Evolutionary conservation across 768 basidiomycete genomes (phyloP), one percentile per base, ranked within the genome.

Genomic region (Lactarius tabidus): DNA sequence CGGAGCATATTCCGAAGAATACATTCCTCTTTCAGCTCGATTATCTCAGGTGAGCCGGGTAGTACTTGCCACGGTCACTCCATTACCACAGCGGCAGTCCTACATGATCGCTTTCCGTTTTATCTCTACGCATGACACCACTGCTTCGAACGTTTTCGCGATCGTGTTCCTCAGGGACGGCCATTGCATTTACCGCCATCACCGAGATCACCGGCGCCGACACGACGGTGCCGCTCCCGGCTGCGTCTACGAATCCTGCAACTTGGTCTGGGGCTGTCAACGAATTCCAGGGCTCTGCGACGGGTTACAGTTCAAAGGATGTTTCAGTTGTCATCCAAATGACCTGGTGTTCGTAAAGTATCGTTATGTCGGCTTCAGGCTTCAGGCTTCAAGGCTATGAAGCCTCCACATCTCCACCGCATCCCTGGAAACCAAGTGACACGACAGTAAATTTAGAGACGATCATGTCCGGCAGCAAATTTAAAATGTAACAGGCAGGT

Each of bases 371-470:
- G 45, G 17, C 28, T 45, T 65, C 59, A 33, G 45, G 17, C 28
- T 45, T 65, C 59, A 33, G 31, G 35, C n/a, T 48, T 55, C 59
- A 26, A 41, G 29, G 52, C 33, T 8, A 4, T 33, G 33, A 33
- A 8, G 33, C 33, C 33, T 35, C 60, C 15, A 41, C 56, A 41
- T 39, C 12, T 29, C 35, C 54, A 45, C 28, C 35, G 45, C 38
- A 60, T 57, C 26, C 60, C 60, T 57, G 39, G 65, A 9, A 17
- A 57, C 52, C 36, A 57, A 59, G n/a, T 52, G 59, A 39, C 33
- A 15, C 17, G 28, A 51, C 43, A 61, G 31, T 14, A 57, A 60
- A 51, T 15, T 57, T 9, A 28, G n/a, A 26, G n/a, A 23, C 38
- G 29, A 29, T 28, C 48, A 28, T 39, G 38, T 48, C 54, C 56